phyloP scores from a whole-genome alignment of 202 grass and related monocot species.

The Elaeis oleifera region DNA sequence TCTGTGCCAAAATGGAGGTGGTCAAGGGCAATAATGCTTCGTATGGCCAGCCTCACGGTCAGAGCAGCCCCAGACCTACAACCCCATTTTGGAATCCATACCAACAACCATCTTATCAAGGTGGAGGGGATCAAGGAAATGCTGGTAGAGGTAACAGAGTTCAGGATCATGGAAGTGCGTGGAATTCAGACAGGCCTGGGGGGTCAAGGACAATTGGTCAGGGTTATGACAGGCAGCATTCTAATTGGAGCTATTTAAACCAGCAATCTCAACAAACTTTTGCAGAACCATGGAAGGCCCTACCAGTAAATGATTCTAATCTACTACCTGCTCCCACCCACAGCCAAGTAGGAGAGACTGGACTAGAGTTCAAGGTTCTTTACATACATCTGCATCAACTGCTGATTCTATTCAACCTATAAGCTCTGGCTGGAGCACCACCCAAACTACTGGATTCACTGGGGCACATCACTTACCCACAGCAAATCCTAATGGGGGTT shows the following conservation, averaged over 20 bases:
- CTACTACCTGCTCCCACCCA: constrained; percentile 7
- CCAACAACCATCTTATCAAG: constrained; percentile 27
- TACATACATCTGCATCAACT: constrained; percentile 31
- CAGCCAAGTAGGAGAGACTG: constrained; percentile 22
- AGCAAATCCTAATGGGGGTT: constrained; percentile 29
- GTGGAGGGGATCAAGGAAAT: constrained; percentile 21
- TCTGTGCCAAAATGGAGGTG: constrained; percentile 24
- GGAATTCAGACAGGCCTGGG: constrained; percentile 25
- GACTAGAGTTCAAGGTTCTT: constrained; percentile 28
- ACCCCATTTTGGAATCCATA: constrained; percentile 28
- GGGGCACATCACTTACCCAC: constrained; percentile 31
- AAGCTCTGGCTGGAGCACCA: constrained; percentile 25
- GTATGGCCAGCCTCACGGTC: constrained; percentile 26
- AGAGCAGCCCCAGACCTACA: constrained; percentile 13
- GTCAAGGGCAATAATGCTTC: constrained; percentile 30
- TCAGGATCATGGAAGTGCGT: constrained; percentile 29
- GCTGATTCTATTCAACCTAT: constrained; percentile 34
- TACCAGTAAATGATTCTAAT: constrained; percentile 32
- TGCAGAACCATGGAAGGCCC: constrained; percentile 25
- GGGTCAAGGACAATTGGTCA: constrained; percentile 15
- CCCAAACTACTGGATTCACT: constrained; percentile 13
- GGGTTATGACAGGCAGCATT: constrained; percentile 24
- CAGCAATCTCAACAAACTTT: constrained; percentile 30
- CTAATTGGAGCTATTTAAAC: constrained; percentile 16
- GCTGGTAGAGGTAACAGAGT: constrained; percentile 24